A percentile compares a stretch with the other conserved stretches of the same genome.
Conservation (phyloP, 345 rosid species). For the Eucalyptus polyanthemos region DNA sequence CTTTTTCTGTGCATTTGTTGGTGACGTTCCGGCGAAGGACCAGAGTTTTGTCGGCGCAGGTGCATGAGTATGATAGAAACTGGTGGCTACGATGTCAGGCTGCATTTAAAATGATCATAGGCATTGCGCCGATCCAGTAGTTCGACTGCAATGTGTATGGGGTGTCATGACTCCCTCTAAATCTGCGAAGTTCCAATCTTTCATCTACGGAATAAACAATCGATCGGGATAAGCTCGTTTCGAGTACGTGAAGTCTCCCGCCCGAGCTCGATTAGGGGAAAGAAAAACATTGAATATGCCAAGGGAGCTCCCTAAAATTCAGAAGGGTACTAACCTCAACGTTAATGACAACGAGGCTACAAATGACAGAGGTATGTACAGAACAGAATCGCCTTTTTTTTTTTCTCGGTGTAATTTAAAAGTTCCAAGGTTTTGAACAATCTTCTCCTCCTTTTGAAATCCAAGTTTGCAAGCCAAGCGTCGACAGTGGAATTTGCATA, state of each 20-base stretch:
- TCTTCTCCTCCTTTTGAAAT: neutral
- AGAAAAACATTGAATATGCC: no score
- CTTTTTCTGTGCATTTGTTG: neutral
- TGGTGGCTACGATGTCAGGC: neutral
- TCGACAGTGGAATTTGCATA: neutral
- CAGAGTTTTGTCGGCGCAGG: neutral
- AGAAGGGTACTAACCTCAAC: no score
- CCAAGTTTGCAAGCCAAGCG: neutral
- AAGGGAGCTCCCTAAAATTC: no score
- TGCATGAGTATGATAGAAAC: neutral
- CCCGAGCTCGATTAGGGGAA: no score
- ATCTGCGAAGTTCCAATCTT: no score
- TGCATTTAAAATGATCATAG: neutral
- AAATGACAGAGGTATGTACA: neutral
- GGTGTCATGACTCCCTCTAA: neutral
- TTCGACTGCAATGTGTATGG: neutral
- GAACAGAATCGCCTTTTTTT: no score
- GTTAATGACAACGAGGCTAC: neutral
- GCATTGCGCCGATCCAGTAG: neutral
- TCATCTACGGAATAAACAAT: no score
- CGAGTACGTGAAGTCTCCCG: no score
- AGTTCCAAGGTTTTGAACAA: neutral
- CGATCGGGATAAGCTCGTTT: no score
- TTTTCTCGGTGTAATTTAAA: neutral
- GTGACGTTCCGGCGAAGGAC: neutral